Evolutionary conservation across 2,329 filamentous ascomycete species (phyloP).

Genomic region (Aureobasidium pullulans): DNA sequence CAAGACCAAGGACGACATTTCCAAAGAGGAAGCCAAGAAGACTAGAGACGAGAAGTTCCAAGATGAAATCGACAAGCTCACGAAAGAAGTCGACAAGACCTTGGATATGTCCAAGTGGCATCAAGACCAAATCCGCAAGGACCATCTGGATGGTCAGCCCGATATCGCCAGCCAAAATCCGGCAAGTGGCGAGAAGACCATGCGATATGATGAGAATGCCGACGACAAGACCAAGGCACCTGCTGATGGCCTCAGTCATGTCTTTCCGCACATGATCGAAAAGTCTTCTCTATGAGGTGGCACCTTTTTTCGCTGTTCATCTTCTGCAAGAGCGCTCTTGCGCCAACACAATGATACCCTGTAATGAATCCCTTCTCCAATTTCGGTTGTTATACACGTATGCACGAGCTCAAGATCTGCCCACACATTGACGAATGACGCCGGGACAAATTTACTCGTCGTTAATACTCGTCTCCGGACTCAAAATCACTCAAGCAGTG

Average conservation of each 20-base stretch:
- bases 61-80: constrained; percentile 52
- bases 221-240: constrained; percentile 1
- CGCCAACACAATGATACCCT: no score
- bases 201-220: constrained; percentile 12
- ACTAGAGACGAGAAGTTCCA: constrained; percentile 50
- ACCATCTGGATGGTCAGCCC: constrained; percentile 9
- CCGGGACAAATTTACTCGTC: no score
- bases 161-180: background rate
- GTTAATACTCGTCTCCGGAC: no score
- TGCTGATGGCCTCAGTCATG: constrained; percentile 15
- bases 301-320: background rate
- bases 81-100: constrained; percentile 50
- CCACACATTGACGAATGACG: no score
- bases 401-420: no score
- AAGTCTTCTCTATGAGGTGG: constrained; percentile 5
- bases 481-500: no score
- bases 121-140: constrained; percentile 28
- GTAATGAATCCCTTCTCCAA: no score
- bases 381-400: no score
- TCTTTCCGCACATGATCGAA: constrained; percentile 18
- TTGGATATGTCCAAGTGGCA: constrained; percentile 43
- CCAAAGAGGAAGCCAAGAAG: constrained; percentile 23
- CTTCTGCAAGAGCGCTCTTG: no score
- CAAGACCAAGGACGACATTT: constrained; percentile 15
- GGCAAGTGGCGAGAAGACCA: background rate